phyloP scores from a whole-genome alignment of 306 rosid species.

The Arachis hypogaea region DNA sequence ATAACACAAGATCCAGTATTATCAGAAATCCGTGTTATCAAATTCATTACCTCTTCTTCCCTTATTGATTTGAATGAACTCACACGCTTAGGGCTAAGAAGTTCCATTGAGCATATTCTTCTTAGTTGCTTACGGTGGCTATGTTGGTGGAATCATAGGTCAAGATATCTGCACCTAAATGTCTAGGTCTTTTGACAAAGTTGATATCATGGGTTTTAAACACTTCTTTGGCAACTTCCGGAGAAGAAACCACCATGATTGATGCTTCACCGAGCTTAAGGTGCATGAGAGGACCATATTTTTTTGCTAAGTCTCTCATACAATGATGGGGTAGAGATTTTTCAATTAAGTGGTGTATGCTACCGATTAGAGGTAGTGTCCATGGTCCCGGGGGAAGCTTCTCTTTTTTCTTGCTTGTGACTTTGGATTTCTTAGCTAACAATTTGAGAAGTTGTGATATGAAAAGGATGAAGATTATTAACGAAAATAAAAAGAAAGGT shows the following conservation, averaged over 20 bases:
- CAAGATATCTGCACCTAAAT: slow-evolving; percentile 23
- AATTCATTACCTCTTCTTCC: slow-evolving; percentile 32
- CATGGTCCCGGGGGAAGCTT: too few species aligned
- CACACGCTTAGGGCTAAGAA: slow-evolving; percentile 24
- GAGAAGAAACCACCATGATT: slow-evolving; percentile 40
- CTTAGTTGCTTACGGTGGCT: slow-evolving; percentile 30
- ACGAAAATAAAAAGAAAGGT: too few species aligned
- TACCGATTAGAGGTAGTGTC: too few species aligned
- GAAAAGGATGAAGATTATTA: too few species aligned
- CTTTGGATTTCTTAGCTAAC: too few species aligned
- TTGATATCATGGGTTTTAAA: slow-evolving; percentile 43
- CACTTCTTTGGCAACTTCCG: slow-evolving; percentile 42
- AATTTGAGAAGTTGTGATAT: too few species aligned
- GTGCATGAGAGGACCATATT: slow-evolving; percentile 40
- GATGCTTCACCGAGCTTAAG: slow-evolving; percentile 38
- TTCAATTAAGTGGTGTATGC: too few species aligned
- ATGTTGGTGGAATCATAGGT: slow-evolving; percentile 30
- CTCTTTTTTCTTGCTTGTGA: too few species aligned
- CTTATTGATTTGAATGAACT: slow-evolving; percentile 37
- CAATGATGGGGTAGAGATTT: too few species aligned
- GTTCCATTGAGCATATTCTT: slow-evolving; percentile 29
- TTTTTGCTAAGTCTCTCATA: too few species aligned
- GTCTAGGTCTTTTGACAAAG: slow-evolving; percentile 37
- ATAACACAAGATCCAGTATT: slow-evolving; percentile 22
- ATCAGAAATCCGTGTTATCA: slow-evolving; percentile 22